Evolutionary conservation across 345 rosid species (phyloP), one percentile per base, ranked within the genome.

Genomic region (Hibiscus trionum): DNA sequence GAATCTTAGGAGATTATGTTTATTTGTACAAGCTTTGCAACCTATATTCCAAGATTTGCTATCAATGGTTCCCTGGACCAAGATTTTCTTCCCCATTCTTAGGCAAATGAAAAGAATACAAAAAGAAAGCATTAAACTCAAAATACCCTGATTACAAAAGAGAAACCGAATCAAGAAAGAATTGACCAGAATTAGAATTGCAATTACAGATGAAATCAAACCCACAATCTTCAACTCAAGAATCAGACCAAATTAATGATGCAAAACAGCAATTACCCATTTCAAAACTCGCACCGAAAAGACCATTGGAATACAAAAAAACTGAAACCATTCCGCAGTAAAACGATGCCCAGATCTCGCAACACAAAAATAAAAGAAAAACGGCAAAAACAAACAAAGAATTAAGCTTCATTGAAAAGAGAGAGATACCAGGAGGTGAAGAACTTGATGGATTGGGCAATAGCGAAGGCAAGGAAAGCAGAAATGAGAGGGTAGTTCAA

Each of bases 381-480:
- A 8, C 11, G 24, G 17, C 1, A 44, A 44, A 7, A 44, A 46
- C 15, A 46, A 46, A 11, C 50, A 46, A 46, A 46, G 50, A 47
- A 8, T 12, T 47, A 47, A 47, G 56, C 7, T 11, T 64, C 44
- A 61, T 52, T 8, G 61, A 7, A 10, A 27, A 27, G 15, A 74
- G 37, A 15, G 16, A 15, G 73, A 52, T 75, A 86, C 89, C 89
- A 83, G 63, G 83, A 73, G 65, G 89, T 83, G 84, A 86, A 81
- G 58, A 77, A 77, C 78, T 86, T 86, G 81, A 83, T 81, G 71
- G 81, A 86, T 82, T 86, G 89, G 53, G 89, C 87, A 58, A 83
- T 72, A 50, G 87, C 71, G 21, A 81, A 79, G 33, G 86, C 77
- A n/a, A 86, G 62, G 64, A 86, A 80, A 57, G 89, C 85, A 35